Percentiles rank a stretch among this genome's conserved stretches.
Conservation (phyloP, 371 early-diverging fungal genomes). For the Apophysomyces ossiformis region DNA sequence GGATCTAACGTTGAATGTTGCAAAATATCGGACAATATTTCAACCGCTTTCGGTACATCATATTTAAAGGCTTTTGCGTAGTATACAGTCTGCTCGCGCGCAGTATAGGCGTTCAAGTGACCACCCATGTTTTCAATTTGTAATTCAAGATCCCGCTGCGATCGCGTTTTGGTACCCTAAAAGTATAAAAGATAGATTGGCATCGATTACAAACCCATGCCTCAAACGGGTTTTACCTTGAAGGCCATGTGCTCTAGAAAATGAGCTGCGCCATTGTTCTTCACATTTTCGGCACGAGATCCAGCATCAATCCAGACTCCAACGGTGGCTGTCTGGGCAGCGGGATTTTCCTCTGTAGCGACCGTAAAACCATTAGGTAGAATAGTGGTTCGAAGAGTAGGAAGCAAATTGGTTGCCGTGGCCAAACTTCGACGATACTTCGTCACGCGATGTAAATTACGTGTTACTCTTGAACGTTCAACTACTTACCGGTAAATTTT, state of each 20-base stretch:
- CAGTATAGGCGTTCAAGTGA: conserved; percentile 97
- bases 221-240: conserved; percentile 69
- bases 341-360: conserved; percentile 93
- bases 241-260: conserved; percentile 99
- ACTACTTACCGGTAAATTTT: background rate
- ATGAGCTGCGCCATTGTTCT: conserved; percentile 96
- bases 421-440: conserved; percentile 65
- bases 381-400: conserved; percentile 78
- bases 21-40: conserved; percentile 93
- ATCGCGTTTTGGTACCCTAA: conserved; percentile 86
- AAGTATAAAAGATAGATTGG: background rate
- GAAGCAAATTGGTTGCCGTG: conserved; percentile 50
- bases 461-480: background rate
- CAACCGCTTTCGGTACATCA: conserved; percentile 89
- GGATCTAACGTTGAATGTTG: conserved; percentile 86
- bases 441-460: background rate
- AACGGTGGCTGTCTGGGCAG: conserved; percentile 94
- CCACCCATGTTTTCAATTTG: conserved; percentile 98
- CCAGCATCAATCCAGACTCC: conserved; percentile 99
- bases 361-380: conserved; percentile 94
- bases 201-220: background rate
- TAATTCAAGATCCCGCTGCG: conserved; percentile 90
- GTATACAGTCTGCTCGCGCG: conserved; percentile 98
- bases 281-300: conserved; percentile 86
- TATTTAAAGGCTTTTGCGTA: conserved; percentile 92